Evolutionary conservation across 768 basidiomycete species (phyloP).

Genomic region (Arthromyces matolae): DNA sequence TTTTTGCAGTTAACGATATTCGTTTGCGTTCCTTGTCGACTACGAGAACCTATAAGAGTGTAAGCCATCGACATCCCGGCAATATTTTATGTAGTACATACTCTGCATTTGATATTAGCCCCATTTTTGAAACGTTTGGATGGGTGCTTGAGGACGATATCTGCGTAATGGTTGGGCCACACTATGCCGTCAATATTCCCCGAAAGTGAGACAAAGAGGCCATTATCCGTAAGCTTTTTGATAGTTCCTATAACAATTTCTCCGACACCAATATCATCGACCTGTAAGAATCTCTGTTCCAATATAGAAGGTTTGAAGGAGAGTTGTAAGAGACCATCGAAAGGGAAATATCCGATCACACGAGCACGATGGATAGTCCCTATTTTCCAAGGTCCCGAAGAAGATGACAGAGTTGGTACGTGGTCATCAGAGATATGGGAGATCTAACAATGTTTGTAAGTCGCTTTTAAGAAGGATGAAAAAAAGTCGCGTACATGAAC

Average conservation of each 20-base stretch:
- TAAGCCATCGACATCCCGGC: neutral
- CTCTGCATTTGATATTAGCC: conserved; percentile 78
- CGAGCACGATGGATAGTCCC: conserved; percentile 81
- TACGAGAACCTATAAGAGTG: conserved; percentile 58
- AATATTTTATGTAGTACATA: conserved; percentile 36
- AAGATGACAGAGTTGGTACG: conserved; percentile 71
- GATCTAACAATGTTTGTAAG: conserved; percentile 51
- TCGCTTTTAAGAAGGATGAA: conserved; percentile 1
- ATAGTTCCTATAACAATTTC: conserved; percentile 85
- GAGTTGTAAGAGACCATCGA: conserved; percentile 89
- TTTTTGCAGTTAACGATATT: conserved; percentile 87
- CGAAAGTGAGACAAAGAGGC: conserved; percentile 80
- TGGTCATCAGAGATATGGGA: conserved; percentile 93
- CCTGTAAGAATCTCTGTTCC: conserved; percentile 81
- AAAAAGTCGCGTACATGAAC: conserved; percentile 64
- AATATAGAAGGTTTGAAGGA: conserved; percentile 80
- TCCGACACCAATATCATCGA: conserved; percentile 79
- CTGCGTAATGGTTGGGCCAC: conserved; percentile 94
- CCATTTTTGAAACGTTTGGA: conserved; percentile 87
- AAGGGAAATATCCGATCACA: conserved; percentile 77
- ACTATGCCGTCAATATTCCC: conserved; percentile 90
- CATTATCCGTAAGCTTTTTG: conserved; percentile 76
- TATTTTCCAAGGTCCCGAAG: conserved; percentile 77
- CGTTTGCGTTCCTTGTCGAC: conserved; percentile 81
- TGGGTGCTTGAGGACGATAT: conserved; percentile 91